Base-by-base conservation (phyloP, 768 basidiomycete genomes). In the Trametes cingulata region DNA sequence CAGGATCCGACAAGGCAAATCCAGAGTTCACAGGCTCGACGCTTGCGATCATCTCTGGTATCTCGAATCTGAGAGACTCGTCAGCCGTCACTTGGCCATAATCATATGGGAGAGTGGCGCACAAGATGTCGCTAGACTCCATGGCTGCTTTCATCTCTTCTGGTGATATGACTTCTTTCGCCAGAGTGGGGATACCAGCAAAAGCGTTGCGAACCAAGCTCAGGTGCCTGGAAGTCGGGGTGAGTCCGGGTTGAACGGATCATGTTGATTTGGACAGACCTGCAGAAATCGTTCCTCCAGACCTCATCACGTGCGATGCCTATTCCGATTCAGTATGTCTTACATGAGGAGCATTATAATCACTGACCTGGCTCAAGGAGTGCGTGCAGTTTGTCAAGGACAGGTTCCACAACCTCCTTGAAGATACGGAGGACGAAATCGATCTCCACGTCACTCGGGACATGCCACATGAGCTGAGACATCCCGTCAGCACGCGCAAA, bases 241-340 rank as follows among this genome's bases (percentile, higher is more conserved):
- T 25, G 20, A 12, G 47, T 20, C 61, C 3, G n/a, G n/a, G 52
- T 48, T 27, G 25, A 36, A 27, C 48, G 8, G 29, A 29, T n/a
- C 29, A 9, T 39, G 29, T 3, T 29, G 33, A n/a, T 27, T 52
- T 14, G 35, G 42, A 54, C 25, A 22, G 22, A 35, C 82, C 91
- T 82, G 75, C 92, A 94, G 68, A 94, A 92, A 63, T 94, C 90
- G 71, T 92, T 93, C 13, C 87, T 80, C 92, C 92, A 95, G 15
- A 80, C 63, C 15, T 81, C 80, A 71, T 89, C 82, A 20, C 85
- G 80, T 25, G 74, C 66, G 42, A 78, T 67, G 46, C 75, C 82
- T 83, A 56, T 41, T 35, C 6, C 37, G 56, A 46, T 48, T 51
- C 15, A 27, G 22, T 25, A 63, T n/a, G 10, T 37, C 25, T 60